These are phyloP conservation scores for Pilasporangium apinafurcum DNA, from an alignment of 352 stramenopile genomes.

Conservation along the genomic window DNA sequence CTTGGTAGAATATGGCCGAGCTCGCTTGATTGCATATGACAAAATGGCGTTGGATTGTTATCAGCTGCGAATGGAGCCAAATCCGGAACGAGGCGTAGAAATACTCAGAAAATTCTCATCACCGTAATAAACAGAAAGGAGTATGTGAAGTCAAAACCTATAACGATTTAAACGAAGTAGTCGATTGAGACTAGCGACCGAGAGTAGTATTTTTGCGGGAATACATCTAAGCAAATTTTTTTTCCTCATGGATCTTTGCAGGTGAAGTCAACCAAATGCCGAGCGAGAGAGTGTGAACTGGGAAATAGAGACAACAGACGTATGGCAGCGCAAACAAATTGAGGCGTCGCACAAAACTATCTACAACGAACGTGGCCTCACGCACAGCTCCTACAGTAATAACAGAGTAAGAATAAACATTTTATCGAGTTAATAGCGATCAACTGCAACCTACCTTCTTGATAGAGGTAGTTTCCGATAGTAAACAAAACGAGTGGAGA, in stretches of 20 bases:
- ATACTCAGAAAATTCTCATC: constrained; percentile 39
- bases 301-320: constrained; percentile 58
- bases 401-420: too few relatives aligned
- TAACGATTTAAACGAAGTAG: background rate
- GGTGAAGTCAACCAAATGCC: constrained; percentile 32
- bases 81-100: constrained; percentile 24
- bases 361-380: constrained; percentile 13
- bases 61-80: constrained; percentile 48
- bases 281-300: constrained; percentile 58
- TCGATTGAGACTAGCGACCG: too few relatives aligned
- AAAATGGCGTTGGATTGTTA: constrained; percentile 52
- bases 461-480: constrained; percentile 13
- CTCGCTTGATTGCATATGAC: constrained; percentile 36
- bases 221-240: background rate
- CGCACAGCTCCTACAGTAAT: too few relatives aligned
- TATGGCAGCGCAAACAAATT: constrained; percentile 67
- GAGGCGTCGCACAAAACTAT: constrained; percentile 38
- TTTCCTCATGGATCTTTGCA: background rate
- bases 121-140: constrained; percentile 6
- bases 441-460: constrained; percentile 10
- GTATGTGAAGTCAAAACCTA: background rate
- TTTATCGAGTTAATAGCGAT: too few relatives aligned
- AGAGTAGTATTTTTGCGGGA: too few relatives aligned
- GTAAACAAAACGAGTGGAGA: constrained; percentile 39
- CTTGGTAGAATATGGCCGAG: constrained; percentile 32